Evolutionary conservation across 768 basidiomycete genomes (phyloP).

Genomic region (Tulasnella sp.): DNA sequence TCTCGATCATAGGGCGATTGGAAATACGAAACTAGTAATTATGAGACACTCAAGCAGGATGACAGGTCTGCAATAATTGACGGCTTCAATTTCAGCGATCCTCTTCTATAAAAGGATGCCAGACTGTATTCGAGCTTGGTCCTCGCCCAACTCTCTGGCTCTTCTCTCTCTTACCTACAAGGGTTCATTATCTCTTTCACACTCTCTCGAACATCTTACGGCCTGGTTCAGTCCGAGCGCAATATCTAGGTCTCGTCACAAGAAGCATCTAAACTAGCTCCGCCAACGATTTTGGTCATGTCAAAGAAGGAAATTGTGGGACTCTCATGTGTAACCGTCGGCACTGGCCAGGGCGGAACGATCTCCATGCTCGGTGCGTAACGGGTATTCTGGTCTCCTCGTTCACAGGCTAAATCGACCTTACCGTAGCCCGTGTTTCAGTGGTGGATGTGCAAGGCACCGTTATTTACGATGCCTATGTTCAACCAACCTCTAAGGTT

Average conservation of each 20-base stretch:
- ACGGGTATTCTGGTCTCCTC: background rate
- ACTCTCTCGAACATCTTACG: background rate
- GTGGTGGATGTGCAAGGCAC: conserved; percentile 30
- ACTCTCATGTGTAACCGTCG: background rate
- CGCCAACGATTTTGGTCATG: no score
- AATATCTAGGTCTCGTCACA: background rate
- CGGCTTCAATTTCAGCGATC: background rate
- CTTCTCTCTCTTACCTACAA: background rate
- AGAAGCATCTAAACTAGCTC: background rate
- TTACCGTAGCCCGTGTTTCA: conserved; percentile 5
- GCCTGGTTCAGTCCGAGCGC: background rate
- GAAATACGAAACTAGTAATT: background rate
- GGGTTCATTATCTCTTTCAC: background rate
- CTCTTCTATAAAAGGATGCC: background rate
- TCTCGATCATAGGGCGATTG: background rate
- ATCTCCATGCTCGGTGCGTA: conserved; percentile 8
- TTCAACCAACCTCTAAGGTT: conserved; percentile 40
- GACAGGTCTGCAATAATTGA: background rate
- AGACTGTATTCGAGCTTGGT: background rate
- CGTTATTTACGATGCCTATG: conserved; percentile 51
- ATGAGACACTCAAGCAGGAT: background rate
- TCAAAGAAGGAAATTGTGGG: conserved; percentile 1
- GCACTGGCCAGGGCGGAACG: conserved; percentile 6
- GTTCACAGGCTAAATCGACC: background rate
- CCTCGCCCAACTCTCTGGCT: background rate